Evolutionary conservation across 78 protist species (phyloP), one percentile per base, ranked within the genome.

Genomic region (Cavenderia fasciculata): DNA sequence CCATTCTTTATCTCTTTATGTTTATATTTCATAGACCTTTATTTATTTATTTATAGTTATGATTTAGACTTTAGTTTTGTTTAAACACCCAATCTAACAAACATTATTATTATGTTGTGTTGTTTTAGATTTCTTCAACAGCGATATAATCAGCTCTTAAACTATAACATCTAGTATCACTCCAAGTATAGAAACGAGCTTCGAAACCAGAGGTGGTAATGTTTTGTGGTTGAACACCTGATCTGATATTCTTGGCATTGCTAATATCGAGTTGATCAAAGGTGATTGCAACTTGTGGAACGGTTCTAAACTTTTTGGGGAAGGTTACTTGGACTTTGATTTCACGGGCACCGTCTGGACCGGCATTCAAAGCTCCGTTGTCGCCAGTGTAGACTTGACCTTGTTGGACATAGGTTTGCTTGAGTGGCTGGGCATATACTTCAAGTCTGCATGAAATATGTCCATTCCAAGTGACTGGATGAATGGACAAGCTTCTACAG

Each of bases 401-500:
- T 21, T 31, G 21, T 70, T 47, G 61, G 12, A 49, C 49, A 21
- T 33, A 10, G 23, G 72, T 18, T 27, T 29, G 43, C 34, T 29
- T 52, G 44, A 46, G 21, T 75, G 85, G 85, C 21, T 44, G 21
- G 34, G 27, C 18, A 47, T 33, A 57, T 21, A 57, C 43, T 51
- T 75, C 85, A 57, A 44, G 59, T 75, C 85, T 75, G 44, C 57
- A 29, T 4, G 72, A 33, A 25, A 75, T 40, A 43, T 51, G 65
- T 18, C 43, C 41, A 16, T 59, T 31, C 85, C 85, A 75, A 0
- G 75, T 65, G 33, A 52, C 27, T 65, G 63, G 68, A 31, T 78
- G 87, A 25, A 65, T 78, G 54, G 76, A 74, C 62, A 78, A 38
- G 33, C 76, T 49, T 47, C 77, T 47, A 29, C 36, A 18, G 14